Percentiles rank a stretch among this genome's conserved stretches.
These are phyloP conservation scores for Ceratopteris richardii DNA, from an alignment of 75 land plant genomes.

Conservation along the genomic window DNA sequence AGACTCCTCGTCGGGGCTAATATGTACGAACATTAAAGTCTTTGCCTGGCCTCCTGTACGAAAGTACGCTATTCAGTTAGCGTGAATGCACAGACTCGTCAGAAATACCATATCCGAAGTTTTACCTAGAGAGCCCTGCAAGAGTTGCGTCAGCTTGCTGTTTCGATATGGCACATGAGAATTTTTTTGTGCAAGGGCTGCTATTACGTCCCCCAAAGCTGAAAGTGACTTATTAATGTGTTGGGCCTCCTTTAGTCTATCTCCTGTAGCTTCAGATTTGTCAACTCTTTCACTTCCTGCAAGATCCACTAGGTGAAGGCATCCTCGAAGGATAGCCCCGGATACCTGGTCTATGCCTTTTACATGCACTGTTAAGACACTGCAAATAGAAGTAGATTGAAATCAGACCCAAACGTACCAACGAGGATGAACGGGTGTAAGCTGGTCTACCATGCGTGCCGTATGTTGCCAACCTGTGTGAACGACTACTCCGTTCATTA, in stretches of 20 bases:
- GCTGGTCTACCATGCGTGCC: too few species aligned
- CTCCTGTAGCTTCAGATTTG: conserved; percentile 87
- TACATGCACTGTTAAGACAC: conserved; percentile 76
- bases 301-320: conserved; percentile 86
- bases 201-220: conserved; percentile 83
- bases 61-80: too few species aligned
- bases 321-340: conserved; percentile 50
- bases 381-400: conserved; percentile 29
- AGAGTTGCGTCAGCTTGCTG: conserved; percentile 87
- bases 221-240: conserved; percentile 84
- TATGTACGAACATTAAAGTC: conserved; percentile 18
- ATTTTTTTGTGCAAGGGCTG: conserved; percentile 69
- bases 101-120: too few species aligned
- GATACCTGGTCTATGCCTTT: conserved; percentile 46
- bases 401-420: too few species aligned
- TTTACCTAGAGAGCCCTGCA: conserved; percentile 85
- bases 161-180: conserved; percentile 89
- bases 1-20: conserved; percentile 16
- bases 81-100: too few species aligned
- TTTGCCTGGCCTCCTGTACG: conserved; percentile 19
- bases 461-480: conserved; percentile 40
- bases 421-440: too few species aligned
- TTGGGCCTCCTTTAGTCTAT: conserved; percentile 88
- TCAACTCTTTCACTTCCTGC: conserved; percentile 95
- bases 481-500: conserved; percentile 66